These are phyloP conservation scores for Exophiala xenobiotica DNA, from an alignment of 2,329 filamentous ascomycete genomes.

Conservation along the genomic window DNA sequence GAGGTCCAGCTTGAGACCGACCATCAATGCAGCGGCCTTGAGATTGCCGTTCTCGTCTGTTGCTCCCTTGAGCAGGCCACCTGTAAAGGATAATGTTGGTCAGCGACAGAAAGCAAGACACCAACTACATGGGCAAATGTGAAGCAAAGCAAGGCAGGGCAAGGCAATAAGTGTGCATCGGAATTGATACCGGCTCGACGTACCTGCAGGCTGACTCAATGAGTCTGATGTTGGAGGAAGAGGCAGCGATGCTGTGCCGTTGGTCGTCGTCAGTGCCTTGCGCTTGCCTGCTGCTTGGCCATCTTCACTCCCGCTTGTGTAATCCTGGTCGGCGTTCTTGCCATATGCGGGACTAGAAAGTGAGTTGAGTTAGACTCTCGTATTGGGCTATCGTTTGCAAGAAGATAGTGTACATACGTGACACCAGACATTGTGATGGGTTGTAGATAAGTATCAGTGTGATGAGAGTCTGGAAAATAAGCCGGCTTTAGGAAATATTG, in stretches of 20 bases:
- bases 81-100: slow-evolving; percentile 34
- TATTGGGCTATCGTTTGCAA: background rate
- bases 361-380: background rate
- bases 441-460: slow-evolving; percentile 15
- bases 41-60: slow-evolving; percentile 56
- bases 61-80: slow-evolving; percentile 51
- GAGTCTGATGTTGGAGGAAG: slow-evolving; percentile 40
- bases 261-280: slow-evolving; percentile 11
- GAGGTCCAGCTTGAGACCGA: slow-evolving; percentile 64
- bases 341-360: slow-evolving; percentile 7
- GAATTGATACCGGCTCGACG: slow-evolving; percentile 4
- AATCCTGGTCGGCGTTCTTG: slow-evolving; percentile 32
- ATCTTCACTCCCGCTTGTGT: slow-evolving; percentile 41
- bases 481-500: too few species aligned
- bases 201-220: slow-evolving; percentile 41
- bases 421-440: slow-evolving; percentile 33
- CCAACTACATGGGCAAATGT: background rate
- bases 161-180: background rate
- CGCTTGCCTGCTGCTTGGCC: slow-evolving; percentile 41
- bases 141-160: background rate
- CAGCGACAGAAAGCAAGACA: background rate
- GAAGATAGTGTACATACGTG: slow-evolving; percentile 14
- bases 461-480: slow-evolving; percentile 1
- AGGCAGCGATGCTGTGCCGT: slow-evolving; percentile 16
- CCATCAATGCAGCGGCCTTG: slow-evolving; percentile 58